phyloP scores from a whole-genome alignment of 2,329 filamentous ascomycete genomes.

The Exophiala sp. region DNA sequence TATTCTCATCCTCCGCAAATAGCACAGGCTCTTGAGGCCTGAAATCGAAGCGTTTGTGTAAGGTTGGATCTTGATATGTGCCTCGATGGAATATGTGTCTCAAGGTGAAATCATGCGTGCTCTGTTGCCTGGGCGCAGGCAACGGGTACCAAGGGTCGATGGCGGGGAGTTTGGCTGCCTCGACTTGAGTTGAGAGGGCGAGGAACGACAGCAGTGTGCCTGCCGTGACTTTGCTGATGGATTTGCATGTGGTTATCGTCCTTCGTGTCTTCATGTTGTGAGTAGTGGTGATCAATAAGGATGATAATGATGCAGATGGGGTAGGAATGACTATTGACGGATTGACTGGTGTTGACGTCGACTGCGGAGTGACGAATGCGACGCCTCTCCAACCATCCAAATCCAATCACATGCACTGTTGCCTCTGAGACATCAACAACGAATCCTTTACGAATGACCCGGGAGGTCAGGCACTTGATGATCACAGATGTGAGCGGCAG shows the following conservation, averaged over 20 bases:
- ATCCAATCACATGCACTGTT: slow-evolving; percentile 16
- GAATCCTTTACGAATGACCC: slow-evolving; percentile 15
- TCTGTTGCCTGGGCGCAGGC: slow-evolving; percentile 16
- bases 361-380: slow-evolving; percentile 8
- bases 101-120: slow-evolving; percentile 51
- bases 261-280: slow-evolving; percentile 24
- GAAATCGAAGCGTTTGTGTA: slow-evolving; percentile 71
- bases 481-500: neutral
- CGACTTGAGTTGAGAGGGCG: slow-evolving; percentile 45
- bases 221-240: slow-evolving; percentile 61
- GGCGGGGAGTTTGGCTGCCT: slow-evolving; percentile 18
- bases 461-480: slow-evolving; percentile 6
- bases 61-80: slow-evolving; percentile 68
- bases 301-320: neutral
- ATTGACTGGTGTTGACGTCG: slow-evolving; percentile 8
- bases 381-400: neutral
- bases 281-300: neutral
- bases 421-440: slow-evolving; percentile 1
- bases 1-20: slow-evolving; percentile 58
- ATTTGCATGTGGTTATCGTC: slow-evolving; percentile 43
- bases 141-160: slow-evolving; percentile 25
- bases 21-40: slow-evolving; percentile 38
- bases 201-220: slow-evolving; percentile 65
- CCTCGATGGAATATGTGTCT: slow-evolving; percentile 93
- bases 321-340: neutral